Conservation (phyloP, 192 early-diverging fungal species). For the Spizellomyces punctatus region DNA sequence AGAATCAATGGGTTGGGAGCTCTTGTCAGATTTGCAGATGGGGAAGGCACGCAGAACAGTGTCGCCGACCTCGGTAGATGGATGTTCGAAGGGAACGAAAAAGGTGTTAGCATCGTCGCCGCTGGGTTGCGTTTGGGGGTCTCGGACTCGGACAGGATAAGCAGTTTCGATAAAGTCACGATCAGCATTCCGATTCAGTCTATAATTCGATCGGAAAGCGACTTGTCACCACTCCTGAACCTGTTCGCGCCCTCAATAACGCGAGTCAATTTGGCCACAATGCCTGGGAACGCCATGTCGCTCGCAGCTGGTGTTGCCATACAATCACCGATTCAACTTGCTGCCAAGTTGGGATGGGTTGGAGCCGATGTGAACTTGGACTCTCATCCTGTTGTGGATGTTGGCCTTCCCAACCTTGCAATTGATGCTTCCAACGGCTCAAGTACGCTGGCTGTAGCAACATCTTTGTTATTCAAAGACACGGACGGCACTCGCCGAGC, state of each 20-base stretch:
- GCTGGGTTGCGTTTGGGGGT: slow-evolving; percentile 15
- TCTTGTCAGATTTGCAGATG: slow-evolving; percentile 26
- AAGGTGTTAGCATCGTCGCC: slow-evolving; percentile 11
- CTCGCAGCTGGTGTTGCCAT: slow-evolving; percentile 19
- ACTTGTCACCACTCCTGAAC: slow-evolving; percentile 27
- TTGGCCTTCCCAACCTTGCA: slow-evolving; percentile 17
- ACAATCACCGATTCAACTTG: slow-evolving; percentile 8
- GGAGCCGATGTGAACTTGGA: slow-evolving; percentile 23
- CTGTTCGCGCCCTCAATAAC: slow-evolving; percentile 14
- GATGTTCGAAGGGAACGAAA: slow-evolving; percentile 24
- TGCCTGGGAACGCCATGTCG: slow-evolving; percentile 29
- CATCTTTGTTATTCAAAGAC: slow-evolving; percentile 20
- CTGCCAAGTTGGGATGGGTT: slow-evolving; percentile 26
- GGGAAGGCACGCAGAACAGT: slow-evolving; percentile 23
- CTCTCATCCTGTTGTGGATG: slow-evolving; percentile 28
- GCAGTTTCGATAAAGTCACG: slow-evolving; percentile 15
- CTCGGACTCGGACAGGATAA: slow-evolving; percentile 23
- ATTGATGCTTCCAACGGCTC: slow-evolving; percentile 23
- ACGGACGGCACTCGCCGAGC: slow-evolving; percentile 14
- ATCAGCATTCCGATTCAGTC: slow-evolving; percentile 8
- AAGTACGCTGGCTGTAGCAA: slow-evolving; percentile 9
- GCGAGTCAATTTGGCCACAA: slow-evolving; percentile 19
- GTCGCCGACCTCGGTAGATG: slow-evolving; percentile 32
- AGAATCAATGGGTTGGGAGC: slow-evolving; percentile 2
- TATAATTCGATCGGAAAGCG: slow-evolving; percentile 21